phyloP scores from a whole-genome alignment of 129 eudicot genomes.

The Flaveria brownii region DNA sequence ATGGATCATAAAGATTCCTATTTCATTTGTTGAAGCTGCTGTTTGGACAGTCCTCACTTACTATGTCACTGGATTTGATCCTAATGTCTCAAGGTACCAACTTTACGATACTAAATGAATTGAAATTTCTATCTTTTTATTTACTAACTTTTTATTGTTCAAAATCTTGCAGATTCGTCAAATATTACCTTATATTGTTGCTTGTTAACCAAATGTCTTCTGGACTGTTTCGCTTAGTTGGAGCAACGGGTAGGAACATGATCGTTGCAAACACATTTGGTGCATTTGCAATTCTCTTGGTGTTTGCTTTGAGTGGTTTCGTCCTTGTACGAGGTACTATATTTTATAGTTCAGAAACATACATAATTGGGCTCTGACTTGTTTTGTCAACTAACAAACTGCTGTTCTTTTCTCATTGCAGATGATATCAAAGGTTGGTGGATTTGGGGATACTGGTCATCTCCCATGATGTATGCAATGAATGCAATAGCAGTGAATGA shows the following conservation, averaged over 20 bases:
- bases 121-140: neutral
- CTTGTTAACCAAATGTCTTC: constrained; percentile 52
- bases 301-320: constrained; percentile 55
- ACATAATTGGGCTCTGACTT: neutral
- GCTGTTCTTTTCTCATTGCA: constrained; percentile 9
- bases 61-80: constrained; percentile 78
- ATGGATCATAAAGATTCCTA: constrained; percentile 67
- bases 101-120: neutral
- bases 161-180: constrained; percentile 51
- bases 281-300: constrained; percentile 43
- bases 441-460: constrained; percentile 63
- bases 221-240: constrained; percentile 52
- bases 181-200: constrained; percentile 44
- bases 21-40: constrained; percentile 57
- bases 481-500: constrained; percentile 58
- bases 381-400: neutral
- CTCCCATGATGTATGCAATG: constrained; percentile 67
- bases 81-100: constrained; percentile 63
- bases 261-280: constrained; percentile 64
- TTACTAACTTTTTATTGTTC: constrained; percentile 25
- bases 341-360: neutral
- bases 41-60: constrained; percentile 62
- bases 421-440: constrained; percentile 51
- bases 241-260: constrained; percentile 65
- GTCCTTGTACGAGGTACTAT: constrained; percentile 46